Base-by-base conservation (phyloP, 306 rosid genomes). In the Pueraria montana region DNA sequence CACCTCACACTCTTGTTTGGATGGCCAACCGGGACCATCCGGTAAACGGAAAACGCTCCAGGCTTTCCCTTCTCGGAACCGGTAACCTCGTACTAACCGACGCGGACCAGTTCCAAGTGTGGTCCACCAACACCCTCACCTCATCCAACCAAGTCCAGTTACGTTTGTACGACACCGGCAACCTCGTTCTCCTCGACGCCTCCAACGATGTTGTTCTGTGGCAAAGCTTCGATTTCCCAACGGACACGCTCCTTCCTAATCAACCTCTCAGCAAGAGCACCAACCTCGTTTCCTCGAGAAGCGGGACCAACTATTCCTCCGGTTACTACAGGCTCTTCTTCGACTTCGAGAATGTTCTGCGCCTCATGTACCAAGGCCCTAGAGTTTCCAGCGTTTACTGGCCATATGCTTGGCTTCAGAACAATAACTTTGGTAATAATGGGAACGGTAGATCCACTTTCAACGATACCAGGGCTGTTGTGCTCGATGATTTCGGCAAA, bases 11-110 rank as follows among this genome's bases (percentile, higher is more conserved):
- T 8, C 0, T 79, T 0, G 76, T 79, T 17, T 79, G 83, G 83
- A 67, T 79, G 56, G 83, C 76, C 30, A 79, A 79, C 23, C 76
- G 83, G 13, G 83, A 79, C 69, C 68, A 68, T 0, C 83, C 76
- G 2, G 77, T 79, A 0, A 79, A 79, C 36, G 70, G 83, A 0
- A 53, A 53, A n/a, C 59, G 76, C 4, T 79, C 83, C 2, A 38
- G 20, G 1, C 83, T 79, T 6, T 68, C 83, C 3, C 83, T 79
- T 55, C 70, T 38, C 4, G 68, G 52, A 1, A 79, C 21, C 3
- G 83, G 83, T 0, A 55, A 79, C 69, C 83, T 79, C 32, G 45
- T 79, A 1, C 9, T 79, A 17, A 53, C 69, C 9, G 83, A 79
- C 6, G 77, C 83, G 0, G 46, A 2, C 3, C 46, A 68, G 16